phyloP scores from a whole-genome alignment of 495 filamentous ascomycete species.

The Neurospora sp. region DNA sequence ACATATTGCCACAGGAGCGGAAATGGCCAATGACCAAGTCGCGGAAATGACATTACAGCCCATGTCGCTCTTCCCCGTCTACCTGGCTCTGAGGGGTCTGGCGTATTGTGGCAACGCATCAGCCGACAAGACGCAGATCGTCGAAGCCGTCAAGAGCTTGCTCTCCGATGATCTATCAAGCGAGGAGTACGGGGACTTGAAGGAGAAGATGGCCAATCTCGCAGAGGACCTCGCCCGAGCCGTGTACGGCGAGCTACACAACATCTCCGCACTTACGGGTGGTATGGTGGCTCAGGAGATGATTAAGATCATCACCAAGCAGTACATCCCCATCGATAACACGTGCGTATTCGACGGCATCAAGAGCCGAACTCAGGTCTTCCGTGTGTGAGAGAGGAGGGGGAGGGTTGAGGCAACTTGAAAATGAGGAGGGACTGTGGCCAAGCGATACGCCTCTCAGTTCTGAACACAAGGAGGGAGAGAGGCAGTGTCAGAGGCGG shows the following conservation, averaged over 20 bases:
- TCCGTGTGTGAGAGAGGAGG: slow-evolving; percentile 32
- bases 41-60: slow-evolving; percentile 34
- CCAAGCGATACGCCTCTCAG: not conserved
- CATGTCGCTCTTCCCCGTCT: slow-evolving; percentile 64
- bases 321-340: slow-evolving; percentile 93
- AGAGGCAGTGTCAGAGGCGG: not conserved
- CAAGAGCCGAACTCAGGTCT: slow-evolving; percentile 64
- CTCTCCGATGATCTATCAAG: not conserved
- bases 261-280: slow-evolving; percentile 81
- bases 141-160: slow-evolving; percentile 31
- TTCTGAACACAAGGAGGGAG: not conserved
- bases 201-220: not conserved
- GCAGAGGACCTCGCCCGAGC: slow-evolving; percentile 63
- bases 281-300: slow-evolving; percentile 93
- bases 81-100: slow-evolving; percentile 61
- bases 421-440: not conserved
- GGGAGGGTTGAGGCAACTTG: not conserved
- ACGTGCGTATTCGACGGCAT: slow-evolving; percentile 91
- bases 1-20: slow-evolving; percentile 21
- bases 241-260: slow-evolving; percentile 83
- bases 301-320: slow-evolving; percentile 90
- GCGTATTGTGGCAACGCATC: slow-evolving; percentile 26
- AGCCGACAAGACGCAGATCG: slow-evolving; percentile 34
- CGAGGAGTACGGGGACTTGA: not conserved
- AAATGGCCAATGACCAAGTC: slow-evolving; percentile 31